Percentiles rank a stretch among this genome's conserved stretches.
Conservation (phyloP, 768 basidiomycete species). For the Collybia nuda region DNA sequence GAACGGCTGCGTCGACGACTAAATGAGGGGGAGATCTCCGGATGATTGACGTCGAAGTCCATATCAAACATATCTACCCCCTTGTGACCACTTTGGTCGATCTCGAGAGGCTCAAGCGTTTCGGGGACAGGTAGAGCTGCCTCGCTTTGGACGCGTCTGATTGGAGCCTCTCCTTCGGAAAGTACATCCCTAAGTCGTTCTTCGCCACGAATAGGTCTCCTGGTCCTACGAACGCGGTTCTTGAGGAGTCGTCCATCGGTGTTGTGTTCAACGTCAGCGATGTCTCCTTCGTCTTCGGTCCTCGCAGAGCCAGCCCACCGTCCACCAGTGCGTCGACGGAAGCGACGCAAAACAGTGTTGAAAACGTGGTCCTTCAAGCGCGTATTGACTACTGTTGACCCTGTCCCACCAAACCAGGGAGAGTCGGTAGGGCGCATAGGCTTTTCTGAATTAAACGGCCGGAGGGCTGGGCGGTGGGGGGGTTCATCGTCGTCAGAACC, state of each 20-base stretch:
- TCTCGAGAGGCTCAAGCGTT: conserved; percentile 32
- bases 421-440: conserved; percentile 33
- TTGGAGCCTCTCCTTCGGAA: conserved; percentile 27
- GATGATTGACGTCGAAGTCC: conserved; percentile 31
- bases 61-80: conserved; percentile 40
- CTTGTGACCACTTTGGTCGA: conserved; percentile 25
- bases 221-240: conserved; percentile 27
- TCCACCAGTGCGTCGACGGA: conserved; percentile 53
- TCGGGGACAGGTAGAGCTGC: conserved; percentile 39
- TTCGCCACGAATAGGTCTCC: conserved; percentile 40
- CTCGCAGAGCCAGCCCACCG: conserved; percentile 33
- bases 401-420: conserved; percentile 82
- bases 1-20: conserved; percentile 47
- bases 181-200: conserved; percentile 41
- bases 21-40: conserved; percentile 27
- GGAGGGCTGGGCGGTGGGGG: conserved; percentile 33
- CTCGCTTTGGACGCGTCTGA: conserved; percentile 72
- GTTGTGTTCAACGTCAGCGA: conserved; percentile 38
- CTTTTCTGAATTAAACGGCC: conserved; percentile 41
- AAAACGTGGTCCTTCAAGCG: conserved; percentile 96
- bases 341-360: conserved; percentile 77
- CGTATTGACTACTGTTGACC: conserved; percentile 92
- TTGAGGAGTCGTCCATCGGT: conserved; percentile 20
- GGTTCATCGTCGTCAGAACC: conserved; percentile 30
- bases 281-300: conserved; percentile 60